phyloP scores from a whole-genome alignment of 2,329 filamentous ascomycete genomes.

The Neofusicoccum laricinum region DNA sequence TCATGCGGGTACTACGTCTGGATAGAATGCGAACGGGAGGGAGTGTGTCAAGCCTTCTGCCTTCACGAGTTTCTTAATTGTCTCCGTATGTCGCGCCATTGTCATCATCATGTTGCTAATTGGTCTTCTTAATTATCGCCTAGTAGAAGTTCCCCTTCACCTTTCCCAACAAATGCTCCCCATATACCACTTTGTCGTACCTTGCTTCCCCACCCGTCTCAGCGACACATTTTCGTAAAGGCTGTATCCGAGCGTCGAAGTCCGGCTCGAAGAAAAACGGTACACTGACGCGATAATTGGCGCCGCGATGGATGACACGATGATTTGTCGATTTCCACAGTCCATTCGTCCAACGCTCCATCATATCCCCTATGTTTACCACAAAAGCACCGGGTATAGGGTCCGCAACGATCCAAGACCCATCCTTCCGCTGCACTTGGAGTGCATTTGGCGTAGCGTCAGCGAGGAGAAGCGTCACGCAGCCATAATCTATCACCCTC shows the following conservation, averaged over 20 bases:
- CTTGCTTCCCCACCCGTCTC: constrained; percentile 29
- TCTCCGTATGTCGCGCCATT: neutral
- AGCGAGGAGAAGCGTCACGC: constrained; percentile 46
- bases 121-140: neutral
- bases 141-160: constrained; percentile 40
- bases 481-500: constrained; percentile 43
- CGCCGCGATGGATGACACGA: constrained; percentile 43
- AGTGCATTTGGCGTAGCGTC: constrained; percentile 41
- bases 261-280: constrained; percentile 51
- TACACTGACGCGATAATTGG: constrained; percentile 40
- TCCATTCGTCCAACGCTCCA: constrained; percentile 47
- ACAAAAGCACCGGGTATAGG: constrained; percentile 45
- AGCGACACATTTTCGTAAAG: constrained; percentile 37
- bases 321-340: constrained; percentile 44
- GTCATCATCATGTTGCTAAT: neutral
- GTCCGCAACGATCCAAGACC: constrained; percentile 44
- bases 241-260: constrained; percentile 39
- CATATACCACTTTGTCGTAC: constrained; percentile 37
- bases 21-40: constrained; percentile 6
- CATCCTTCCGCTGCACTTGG: neutral
- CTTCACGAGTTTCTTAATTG: neutral
- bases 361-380: constrained; percentile 51
- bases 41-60: neutral
- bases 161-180: constrained; percentile 43
- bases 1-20: constrained; percentile 8